Evolutionary conservation across 2,329 filamentous ascomycete species (phyloP).

Genomic region (Colletotrichum horii): DNA sequence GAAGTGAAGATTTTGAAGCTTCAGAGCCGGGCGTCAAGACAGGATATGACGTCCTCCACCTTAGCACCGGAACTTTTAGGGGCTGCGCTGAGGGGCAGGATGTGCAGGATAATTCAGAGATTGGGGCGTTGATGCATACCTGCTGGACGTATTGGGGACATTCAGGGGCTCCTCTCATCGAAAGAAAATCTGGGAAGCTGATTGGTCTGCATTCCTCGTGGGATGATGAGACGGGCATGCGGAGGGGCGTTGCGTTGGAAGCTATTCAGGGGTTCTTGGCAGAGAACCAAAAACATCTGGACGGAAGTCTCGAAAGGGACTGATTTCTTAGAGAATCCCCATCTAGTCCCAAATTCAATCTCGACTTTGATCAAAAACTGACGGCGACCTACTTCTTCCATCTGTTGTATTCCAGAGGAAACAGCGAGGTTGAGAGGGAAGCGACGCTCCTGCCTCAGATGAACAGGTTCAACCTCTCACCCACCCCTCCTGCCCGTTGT

Average conservation of each 20-base stretch:
- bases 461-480: not conserved
- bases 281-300: not conserved
- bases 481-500: not conserved
- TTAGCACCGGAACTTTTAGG: constrained; percentile 47
- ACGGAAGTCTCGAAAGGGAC: rapidly evolving
- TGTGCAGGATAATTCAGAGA: constrained; percentile 54
- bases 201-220: constrained; percentile 59
- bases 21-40: constrained; percentile 36
- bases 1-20: constrained; percentile 48
- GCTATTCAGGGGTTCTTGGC: constrained; percentile 45
- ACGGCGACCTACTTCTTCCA: not conserved
- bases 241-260: constrained; percentile 51
- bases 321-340: not conserved
- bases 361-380: not conserved
- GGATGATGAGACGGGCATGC: constrained; percentile 56
- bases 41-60: constrained; percentile 51
- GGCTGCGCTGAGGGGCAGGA: constrained; percentile 44
- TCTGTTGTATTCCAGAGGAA: not conserved
- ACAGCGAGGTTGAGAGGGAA: not conserved
- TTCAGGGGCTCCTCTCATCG: constrained; percentile 54
- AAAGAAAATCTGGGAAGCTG: constrained; percentile 39
- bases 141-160: constrained; percentile 65
- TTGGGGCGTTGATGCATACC: constrained; percentile 56
- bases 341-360: not conserved
- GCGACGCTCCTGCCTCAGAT: not conserved